Base-by-base conservation (phyloP, 2,329 filamentous ascomycete species). In the Calonectria ilicicola region DNA sequence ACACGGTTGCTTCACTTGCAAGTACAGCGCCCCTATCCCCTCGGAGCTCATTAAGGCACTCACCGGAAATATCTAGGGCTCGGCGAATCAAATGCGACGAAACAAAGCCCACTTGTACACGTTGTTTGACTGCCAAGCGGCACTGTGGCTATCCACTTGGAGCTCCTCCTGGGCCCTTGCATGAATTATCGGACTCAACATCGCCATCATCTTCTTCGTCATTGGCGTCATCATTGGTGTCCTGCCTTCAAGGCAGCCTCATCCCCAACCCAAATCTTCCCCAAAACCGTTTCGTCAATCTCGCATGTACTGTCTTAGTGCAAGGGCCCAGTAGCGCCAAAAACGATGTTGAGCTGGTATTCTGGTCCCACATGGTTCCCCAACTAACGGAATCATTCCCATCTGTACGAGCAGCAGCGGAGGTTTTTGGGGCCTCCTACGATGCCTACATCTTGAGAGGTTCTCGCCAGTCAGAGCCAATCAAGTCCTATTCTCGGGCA, bases 1-100 rank as follows among this genome's bases (percentile, higher is more conserved):
- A n/a, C 72, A 63, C 38, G 76, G 76, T 12, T 78, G 76, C 21
- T 74, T 77, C 21, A 78, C 76, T 5, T 78, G 76, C 76, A 78
- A 78, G 76, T 78, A 78, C n/a, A 67, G 12, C 6, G 3, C 27
- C 12, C 19, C n/a, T 12, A 1, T 5, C 9, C 12, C 1, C 38
- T 62, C 35, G 10, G 40, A 19, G 32, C 27, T 38, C 27, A 17
- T 17, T 15, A 32, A 58, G 19, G 10, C 19, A 17, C 74, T 76
- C 32, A 75, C 29, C 19, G 9, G 2, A 53, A 29, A 19, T n/a
- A 27, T 29, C 4, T 0, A 78, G 76, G 56, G 65, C 75, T 14
- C 47, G 76, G 6, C 76, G 76, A 42, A 56, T 78, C 8, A 78
- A 78, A 23, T 78, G 76, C 7, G 76, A 78, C 65, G 76, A 78